Evolutionary conservation across 2,329 filamentous ascomycete genomes (phyloP).

Genomic region (Magnaporthiopsis rhizophila): DNA sequence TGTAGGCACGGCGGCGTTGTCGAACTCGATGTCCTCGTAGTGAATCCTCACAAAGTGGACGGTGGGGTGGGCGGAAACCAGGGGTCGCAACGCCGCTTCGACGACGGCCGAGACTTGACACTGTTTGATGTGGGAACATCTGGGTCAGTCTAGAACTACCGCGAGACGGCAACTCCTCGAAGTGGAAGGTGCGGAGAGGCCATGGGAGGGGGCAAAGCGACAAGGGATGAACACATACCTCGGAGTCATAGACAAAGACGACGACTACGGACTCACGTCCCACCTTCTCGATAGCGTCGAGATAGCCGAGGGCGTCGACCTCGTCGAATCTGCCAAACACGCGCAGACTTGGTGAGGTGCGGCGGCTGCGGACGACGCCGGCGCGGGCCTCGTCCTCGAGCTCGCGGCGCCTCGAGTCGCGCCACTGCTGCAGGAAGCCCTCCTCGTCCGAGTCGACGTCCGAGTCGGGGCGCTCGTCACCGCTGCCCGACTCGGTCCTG

Average conservation of each 20-base stretch:
- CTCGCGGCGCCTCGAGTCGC: constrained; percentile 70
- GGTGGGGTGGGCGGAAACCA: constrained; percentile 63
- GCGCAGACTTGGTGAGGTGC: constrained; percentile 68
- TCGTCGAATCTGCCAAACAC: constrained; percentile 72
- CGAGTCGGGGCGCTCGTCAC: constrained; percentile 29
- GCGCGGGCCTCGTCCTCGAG: constrained; percentile 53
- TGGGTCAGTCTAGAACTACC: neutral
- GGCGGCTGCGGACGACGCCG: constrained; percentile 49
- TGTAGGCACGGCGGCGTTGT: constrained; percentile 78
- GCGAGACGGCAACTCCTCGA: neutral
- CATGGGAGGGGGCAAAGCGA: neutral
- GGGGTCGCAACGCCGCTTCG: constrained; percentile 65
- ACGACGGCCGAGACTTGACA: constrained; percentile 72
- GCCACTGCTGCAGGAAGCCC: constrained; percentile 76
- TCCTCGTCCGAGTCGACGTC: constrained; percentile 62
- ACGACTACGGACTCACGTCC: constrained; percentile 74
- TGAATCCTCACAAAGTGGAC: constrained; percentile 87
- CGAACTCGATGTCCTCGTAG: constrained; percentile 89
- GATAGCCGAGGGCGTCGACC: constrained; percentile 84
- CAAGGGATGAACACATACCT: constrained; percentile 46
- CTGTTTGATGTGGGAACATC: constrained; percentile 33
- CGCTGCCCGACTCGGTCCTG: constrained; percentile 22
- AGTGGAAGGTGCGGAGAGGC: neutral
- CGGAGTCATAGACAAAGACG: constrained; percentile 85
- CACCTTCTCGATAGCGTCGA: constrained; percentile 94